phyloP scores from a whole-genome alignment of 495 filamentous ascomycete species.

The Coniosporium apollinis region DNA sequence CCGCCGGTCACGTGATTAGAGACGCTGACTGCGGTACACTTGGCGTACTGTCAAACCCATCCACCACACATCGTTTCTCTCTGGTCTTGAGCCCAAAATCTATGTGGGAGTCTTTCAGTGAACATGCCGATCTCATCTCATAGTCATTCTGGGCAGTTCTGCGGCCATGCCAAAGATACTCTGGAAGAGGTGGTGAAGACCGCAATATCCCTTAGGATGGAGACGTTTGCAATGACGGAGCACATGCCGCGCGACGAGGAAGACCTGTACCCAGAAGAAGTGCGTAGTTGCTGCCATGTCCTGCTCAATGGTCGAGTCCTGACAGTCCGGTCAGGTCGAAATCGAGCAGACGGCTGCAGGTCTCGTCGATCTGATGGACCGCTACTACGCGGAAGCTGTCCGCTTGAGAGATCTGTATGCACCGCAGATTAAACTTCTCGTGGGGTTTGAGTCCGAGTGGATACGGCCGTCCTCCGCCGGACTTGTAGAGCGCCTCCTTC shows the following conservation, averaged over 20 bases:
- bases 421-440: conserved; percentile 55
- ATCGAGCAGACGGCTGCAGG: conserved; percentile 11
- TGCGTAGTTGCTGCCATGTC: conserved; percentile 19
- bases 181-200: conserved; percentile 69
- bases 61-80: too few relatives aligned
- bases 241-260: conserved; percentile 72
- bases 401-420: conserved; percentile 56
- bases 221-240: conserved; percentile 79
- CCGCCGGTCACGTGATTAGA: too few relatives aligned
- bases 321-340: too few relatives aligned
- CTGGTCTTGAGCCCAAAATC: too few relatives aligned
- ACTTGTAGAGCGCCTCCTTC: conserved; percentile 41
- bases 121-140: conserved; percentile 96
- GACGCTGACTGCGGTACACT: too few relatives aligned
- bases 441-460: conserved; percentile 90
- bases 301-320: too few relatives aligned
- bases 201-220: conserved; percentile 64
- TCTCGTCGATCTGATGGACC: conserved; percentile 41
- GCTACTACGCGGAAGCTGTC: conserved; percentile 53
- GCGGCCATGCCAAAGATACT: conserved; percentile 68
- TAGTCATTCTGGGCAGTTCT: conserved; percentile 96
- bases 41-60: too few relatives aligned
- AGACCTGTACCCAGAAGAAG: conserved; percentile 91
- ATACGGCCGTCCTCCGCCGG: conserved; percentile 57
- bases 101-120: too few relatives aligned